These are phyloP conservation scores for Chrysochromulina parva DNA, from an alignment of 78 protist genomes.

Conservation along the genomic window DNA sequence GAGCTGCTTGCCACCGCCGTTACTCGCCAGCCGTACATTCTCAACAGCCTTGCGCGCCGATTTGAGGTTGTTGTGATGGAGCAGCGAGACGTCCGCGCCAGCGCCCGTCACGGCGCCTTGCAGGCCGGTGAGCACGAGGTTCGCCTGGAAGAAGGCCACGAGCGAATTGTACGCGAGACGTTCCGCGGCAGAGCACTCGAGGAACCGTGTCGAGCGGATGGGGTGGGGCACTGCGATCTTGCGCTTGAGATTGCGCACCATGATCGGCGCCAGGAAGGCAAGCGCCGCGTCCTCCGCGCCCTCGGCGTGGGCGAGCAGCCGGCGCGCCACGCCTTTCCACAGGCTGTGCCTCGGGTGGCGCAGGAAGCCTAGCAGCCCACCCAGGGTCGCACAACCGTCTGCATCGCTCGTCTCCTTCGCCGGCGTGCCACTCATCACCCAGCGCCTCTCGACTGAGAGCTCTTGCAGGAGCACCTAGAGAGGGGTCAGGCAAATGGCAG, in stretches of 20 bases:
- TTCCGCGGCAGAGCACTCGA: not conserved
- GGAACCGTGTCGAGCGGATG: not conserved
- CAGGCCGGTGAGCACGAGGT: not conserved
- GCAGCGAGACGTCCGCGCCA: not conserved
- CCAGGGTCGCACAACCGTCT: not conserved
- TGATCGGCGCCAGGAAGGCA: not conserved
- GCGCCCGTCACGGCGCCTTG: not conserved
- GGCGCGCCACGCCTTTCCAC: not conserved
- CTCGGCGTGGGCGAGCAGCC: not conserved
- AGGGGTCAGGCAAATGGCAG: too few relatives aligned
- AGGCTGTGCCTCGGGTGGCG: not conserved
- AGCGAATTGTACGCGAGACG: constrained; percentile 1
- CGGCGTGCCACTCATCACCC: not conserved
- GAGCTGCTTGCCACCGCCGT: not conserved
- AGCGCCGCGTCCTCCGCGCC: not conserved
- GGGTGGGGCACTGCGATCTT: not conserved
- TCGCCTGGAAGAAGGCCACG: not conserved
- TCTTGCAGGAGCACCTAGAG: too few relatives aligned
- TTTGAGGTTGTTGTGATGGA: not conserved
- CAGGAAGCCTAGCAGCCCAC: not conserved
- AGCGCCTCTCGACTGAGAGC: not conserved
- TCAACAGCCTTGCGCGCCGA: not conserved
- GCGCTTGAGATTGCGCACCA: not conserved
- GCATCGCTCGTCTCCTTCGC: not conserved
- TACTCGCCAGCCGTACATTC: not conserved